A percentile compares a stretch with the other conserved stretches of the same genome.
These are phyloP conservation scores for Auxenochlorella pyrenoidosa DNA, from an alignment of 139 green algal genomes.

Conservation along the genomic window DNA sequence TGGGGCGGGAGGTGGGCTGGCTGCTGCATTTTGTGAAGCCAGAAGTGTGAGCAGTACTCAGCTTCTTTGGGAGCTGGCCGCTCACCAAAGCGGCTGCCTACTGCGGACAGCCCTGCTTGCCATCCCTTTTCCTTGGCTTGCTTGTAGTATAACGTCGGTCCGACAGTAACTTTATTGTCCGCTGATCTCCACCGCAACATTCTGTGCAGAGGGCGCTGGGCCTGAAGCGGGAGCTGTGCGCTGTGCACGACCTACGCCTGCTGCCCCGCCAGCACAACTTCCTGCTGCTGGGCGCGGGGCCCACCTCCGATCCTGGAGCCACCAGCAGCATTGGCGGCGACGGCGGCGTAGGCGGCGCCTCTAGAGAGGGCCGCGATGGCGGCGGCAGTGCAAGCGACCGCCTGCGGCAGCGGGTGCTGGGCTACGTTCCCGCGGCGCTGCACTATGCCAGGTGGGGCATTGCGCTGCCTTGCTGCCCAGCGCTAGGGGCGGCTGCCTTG, in stretches of 20 bases:
- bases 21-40: background rate
- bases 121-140: no score
- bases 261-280: conserved; percentile 9
- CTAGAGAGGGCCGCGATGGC: background rate
- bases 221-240: background rate
- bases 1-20: background rate
- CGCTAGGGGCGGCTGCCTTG: no score
- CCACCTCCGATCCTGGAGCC: no score
- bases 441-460: conserved; percentile 3
- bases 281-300: conserved; percentile 16
- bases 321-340: no score
- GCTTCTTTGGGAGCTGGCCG: no score
- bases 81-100: no score
- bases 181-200: background rate
- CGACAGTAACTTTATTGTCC: no score
- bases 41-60: no score
- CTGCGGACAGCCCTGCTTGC: no score
- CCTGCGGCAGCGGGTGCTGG: background rate
- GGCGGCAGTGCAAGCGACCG: no score
- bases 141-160: no score
- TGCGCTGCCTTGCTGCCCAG: background rate
- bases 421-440: conserved; percentile 11
- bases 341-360: background rate
- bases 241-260: background rate
- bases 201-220: background rate